Evolutionary conservation across 2,329 filamentous ascomycete genomes (phyloP).

Genomic region (Pseudogymnoascus sp.): DNA sequence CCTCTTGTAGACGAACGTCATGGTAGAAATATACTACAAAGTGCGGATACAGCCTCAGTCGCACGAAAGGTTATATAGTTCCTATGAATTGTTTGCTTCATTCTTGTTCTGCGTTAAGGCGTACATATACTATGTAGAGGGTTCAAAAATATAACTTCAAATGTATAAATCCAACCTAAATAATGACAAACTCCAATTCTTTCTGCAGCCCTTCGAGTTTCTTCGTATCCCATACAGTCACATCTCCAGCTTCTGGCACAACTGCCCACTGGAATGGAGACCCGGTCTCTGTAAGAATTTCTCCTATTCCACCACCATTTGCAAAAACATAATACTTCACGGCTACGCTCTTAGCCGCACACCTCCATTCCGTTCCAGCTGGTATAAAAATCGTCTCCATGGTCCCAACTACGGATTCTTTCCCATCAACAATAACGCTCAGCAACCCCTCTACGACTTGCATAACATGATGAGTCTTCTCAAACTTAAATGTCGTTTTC

Average conservation of each 20-base stretch:
- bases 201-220: background rate
- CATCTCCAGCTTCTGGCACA: constrained; percentile 15
- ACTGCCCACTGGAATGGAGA: constrained; percentile 14
- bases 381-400: constrained; percentile 24
- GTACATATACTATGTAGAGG: too few species aligned
- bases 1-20: background rate
- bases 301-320: constrained; percentile 23
- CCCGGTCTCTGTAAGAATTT: constrained; percentile 18
- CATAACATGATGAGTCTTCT: constrained; percentile 44
- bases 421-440: constrained; percentile 33
- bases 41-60: background rate
- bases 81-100: background rate
- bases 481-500: constrained; percentile 35
- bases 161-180: background rate
- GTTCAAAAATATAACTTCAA: background rate
- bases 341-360: constrained; percentile 17
- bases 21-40: background rate
- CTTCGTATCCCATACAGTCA: background rate
- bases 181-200: background rate
- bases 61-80: background rate
- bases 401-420: constrained; percentile 14
- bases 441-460: constrained; percentile 41
- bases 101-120: too few species aligned
- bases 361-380: constrained; percentile 17
- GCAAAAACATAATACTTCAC: constrained; percentile 24